Evolutionary conservation across 2,329 filamentous ascomycete genomes (phyloP).

Genomic region (Ilyonectria sp.): DNA sequence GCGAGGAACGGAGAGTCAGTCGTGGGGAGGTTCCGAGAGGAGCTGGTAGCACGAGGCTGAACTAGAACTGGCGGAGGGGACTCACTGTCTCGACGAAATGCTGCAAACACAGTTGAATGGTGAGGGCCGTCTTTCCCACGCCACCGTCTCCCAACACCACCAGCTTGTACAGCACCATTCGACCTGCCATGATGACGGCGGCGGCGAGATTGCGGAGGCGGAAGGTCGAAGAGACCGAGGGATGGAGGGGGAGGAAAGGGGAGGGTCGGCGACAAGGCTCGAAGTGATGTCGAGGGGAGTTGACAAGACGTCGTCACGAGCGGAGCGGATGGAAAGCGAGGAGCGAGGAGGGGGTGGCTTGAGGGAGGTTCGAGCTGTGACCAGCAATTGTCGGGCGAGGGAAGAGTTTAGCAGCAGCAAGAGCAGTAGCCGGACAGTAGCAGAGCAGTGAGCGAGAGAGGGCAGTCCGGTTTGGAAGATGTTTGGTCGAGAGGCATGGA

Average conservation of each 20-base stretch:
- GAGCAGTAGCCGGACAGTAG: conserved; percentile 30
- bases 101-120: conserved; percentile 96
- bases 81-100: conserved; percentile 96
- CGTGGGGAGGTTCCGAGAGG: conserved; percentile 16
- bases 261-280: conserved; percentile 41
- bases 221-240: conserved; percentile 34
- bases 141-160: conserved; percentile 96
- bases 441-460: conserved; percentile 26
- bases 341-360: conserved; percentile 49
- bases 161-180: conserved; percentile 96
- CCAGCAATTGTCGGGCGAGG: conserved; percentile 40
- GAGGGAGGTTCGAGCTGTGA: conserved; percentile 47
- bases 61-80: conserved; percentile 39
- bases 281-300: conserved; percentile 26
- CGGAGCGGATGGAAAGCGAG: conserved; percentile 42
- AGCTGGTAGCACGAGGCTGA: conserved; percentile 13
- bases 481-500: conserved; percentile 31
- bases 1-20: conserved; percentile 34
- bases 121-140: conserved; percentile 94
- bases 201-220: conserved; percentile 31
- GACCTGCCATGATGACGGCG: conserved; percentile 79
- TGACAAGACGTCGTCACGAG: conserved; percentile 45
- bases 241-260: conserved; percentile 35
- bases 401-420: conserved; percentile 31
- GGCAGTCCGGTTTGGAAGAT: conserved; percentile 29